Conservation (phyloP, 495 filamentous ascomycete genomes). For the Thozetella sp. region DNA sequence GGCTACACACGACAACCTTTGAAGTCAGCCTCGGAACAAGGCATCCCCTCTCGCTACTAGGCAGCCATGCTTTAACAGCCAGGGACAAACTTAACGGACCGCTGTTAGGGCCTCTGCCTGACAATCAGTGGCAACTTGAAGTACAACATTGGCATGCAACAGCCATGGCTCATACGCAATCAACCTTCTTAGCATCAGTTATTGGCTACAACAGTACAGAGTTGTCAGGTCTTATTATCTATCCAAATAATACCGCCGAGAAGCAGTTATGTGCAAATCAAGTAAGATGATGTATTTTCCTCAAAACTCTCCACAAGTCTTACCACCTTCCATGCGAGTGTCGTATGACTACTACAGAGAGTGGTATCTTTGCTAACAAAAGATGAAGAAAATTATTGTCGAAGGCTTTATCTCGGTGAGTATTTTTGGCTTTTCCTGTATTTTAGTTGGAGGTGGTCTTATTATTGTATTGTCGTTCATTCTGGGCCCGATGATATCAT, state of each 20-base stretch:
- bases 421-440: constrained; percentile 20
- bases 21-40: background rate
- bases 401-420: constrained; percentile 11
- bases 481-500: constrained; percentile 6
- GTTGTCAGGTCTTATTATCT: background rate
- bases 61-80: background rate
- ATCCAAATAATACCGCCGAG: background rate
- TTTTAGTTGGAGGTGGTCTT: constrained; percentile 18
- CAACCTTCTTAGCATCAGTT: constrained; percentile 19
- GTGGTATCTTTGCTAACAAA: background rate
- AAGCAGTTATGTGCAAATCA: background rate
- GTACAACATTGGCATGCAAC: constrained; percentile 24
- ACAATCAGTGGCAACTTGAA: constrained; percentile 33
- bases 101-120: constrained; percentile 15
- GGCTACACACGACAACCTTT: background rate
- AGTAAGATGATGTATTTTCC: background rate
- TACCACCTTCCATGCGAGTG: too few species aligned
- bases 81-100: constrained; percentile 2
- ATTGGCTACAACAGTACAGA: constrained; percentile 14
- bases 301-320: too few species aligned
- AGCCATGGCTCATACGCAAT: constrained; percentile 24
- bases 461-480: constrained; percentile 15
- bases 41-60: background rate
- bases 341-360: background rate
- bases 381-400: constrained; percentile 13